Conservation (phyloP, 331 rosid species). For the Acacia pycnantha region DNA sequence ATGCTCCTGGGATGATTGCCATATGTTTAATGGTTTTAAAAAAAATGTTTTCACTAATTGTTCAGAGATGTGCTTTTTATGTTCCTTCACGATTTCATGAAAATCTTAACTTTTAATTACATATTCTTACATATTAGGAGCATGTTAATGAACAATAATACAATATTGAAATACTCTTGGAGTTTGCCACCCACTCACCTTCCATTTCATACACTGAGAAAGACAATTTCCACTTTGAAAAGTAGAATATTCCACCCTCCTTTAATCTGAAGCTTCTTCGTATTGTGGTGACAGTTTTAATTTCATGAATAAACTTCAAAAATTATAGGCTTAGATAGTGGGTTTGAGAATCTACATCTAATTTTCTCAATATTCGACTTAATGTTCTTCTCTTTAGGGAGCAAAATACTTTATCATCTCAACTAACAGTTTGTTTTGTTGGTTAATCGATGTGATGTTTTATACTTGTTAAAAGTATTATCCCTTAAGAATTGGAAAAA, state of each 20-base stretch:
- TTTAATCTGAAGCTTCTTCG: neutral
- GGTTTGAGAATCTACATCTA: neutral
- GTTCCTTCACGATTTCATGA: neutral
- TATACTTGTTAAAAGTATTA: neutral
- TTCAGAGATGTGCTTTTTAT: neutral
- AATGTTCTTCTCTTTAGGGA: rapidly evolving
- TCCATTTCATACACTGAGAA: neutral
- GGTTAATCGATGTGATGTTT: neutral
- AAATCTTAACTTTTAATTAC: neutral
- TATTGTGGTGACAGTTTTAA: neutral
- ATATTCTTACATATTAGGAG: neutral
- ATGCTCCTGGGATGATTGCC: neutral
- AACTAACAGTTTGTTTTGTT: too few relatives aligned
- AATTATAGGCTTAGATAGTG: neutral
- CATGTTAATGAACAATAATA: neutral
- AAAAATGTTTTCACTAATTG: neutral
- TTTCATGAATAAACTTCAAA: neutral
- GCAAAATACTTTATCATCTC: rapidly evolving
- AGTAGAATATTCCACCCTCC: neutral
- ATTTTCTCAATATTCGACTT: too few relatives aligned
- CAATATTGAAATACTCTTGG: neutral
- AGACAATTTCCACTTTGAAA: neutral
- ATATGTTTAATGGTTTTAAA: neutral
- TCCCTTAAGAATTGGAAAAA: too few relatives aligned
- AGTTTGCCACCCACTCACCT: neutral